phyloP scores from a whole-genome alignment of 768 basidiomycete species.

The Mycena galericulata region DNA sequence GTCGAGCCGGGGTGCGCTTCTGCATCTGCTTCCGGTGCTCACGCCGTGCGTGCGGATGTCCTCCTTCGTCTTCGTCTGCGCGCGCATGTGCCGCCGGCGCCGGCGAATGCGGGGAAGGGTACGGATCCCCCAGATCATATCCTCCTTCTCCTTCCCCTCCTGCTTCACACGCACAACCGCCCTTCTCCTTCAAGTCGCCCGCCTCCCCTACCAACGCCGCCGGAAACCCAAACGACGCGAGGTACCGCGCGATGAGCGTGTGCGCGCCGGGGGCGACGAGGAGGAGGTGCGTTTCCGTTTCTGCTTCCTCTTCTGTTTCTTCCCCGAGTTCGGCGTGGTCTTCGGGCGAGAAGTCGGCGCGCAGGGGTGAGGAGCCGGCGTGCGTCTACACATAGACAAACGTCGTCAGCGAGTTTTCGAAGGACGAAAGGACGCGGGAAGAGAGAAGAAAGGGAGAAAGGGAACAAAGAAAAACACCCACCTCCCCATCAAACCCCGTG shows the following conservation, averaged over 20 bases:
- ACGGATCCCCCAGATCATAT: conserved; percentile 9
- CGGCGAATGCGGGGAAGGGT: neutral
- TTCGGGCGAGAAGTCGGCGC: neutral
- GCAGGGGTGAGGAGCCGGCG: neutral
- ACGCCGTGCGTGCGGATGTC: too few relatives aligned
- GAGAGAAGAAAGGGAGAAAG: neutral
- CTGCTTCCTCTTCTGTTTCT: neutral
- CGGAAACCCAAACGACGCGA: conserved; percentile 31
- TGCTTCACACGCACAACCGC: neutral
- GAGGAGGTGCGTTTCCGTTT: conserved; percentile 27
- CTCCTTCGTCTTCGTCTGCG: neutral
- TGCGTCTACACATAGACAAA: too few relatives aligned
- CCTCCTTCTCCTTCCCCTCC: neutral
- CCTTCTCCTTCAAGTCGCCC: too few relatives aligned
- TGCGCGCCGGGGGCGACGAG: conserved; percentile 52
- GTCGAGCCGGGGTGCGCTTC: too few relatives aligned
- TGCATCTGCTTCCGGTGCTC: too few relatives aligned
- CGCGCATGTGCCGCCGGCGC: too few relatives aligned
- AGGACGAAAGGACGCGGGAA: too few relatives aligned
- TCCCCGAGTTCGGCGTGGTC: neutral
- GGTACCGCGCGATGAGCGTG: conserved; percentile 43
- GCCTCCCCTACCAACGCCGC: too few relatives aligned
- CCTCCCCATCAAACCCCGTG: neutral
- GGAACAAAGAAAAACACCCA: neutral
- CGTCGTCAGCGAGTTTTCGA: too few relatives aligned